Evolutionary conservation across 148 eudicot genomes (phyloP), one percentile per base, ranked within the genome.

Genomic region (Spergularia bocconei): DNA sequence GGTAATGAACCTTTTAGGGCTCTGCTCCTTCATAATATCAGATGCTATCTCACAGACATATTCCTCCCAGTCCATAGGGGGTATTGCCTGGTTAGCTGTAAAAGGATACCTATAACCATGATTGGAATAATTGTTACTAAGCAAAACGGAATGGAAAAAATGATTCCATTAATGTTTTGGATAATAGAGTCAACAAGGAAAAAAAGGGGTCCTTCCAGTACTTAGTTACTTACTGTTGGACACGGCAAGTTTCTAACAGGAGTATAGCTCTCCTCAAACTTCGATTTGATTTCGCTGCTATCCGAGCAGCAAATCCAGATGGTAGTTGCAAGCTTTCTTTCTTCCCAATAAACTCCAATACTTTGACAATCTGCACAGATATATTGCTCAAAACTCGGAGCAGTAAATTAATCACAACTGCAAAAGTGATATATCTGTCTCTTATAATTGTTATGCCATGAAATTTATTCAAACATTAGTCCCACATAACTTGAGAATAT

Each of bases 11-110:
- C 96, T 86, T 88, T 94, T 94, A 54, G 98, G 98, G 86, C 97
- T 91, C 84, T 91, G 98, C 83, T 91, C 98, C 75, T 87, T 91
- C 91, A 94, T 85, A 70, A 94, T 89, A 82, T 92, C 94, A 75
- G 93, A 88, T 68, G 96, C 91, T 78, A 94, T 94, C 77, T 87
- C 96, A 23, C 84, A 85, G 69, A 94, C 79, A 85, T 90, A 94
- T 77, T 90, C 91, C 85, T 94, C 98, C 98, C 98, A 94, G 68
- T 94, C 98, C 97, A 94, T 91, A 59, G 92, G 90, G 41, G 97
- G 88, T 84, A 94, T 89, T 12, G 78, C 67, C 84, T 94, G 98
- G 79, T 86, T 84, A 78, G 50, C 72, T n/a, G 92, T 85, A 74
- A 91, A 94, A 47, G 98, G 98, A 80, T 91, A 90, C 88, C 98